Evolutionary conservation across 148 eudicot genomes (phyloP).

Genomic region (Camellia lanceoleosa): DNA sequence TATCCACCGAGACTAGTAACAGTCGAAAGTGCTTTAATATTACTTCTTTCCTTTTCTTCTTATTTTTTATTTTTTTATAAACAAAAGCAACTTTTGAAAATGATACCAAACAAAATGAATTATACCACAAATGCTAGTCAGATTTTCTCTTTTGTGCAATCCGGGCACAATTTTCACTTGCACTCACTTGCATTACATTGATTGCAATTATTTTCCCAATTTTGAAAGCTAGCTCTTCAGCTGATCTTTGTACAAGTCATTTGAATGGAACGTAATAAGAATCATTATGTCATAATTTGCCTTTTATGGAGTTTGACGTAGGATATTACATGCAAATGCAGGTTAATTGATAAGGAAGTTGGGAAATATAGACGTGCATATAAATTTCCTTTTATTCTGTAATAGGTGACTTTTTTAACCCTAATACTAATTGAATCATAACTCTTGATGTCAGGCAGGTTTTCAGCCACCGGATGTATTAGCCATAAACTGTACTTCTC

Average conservation of each 20-base stretch:
- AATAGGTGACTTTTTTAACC: neutral
- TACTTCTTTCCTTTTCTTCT: too few relatives aligned
- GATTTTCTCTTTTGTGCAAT: too few relatives aligned
- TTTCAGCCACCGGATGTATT: slow-evolving; percentile 65
- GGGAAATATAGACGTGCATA: neutral
- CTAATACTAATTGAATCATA: neutral
- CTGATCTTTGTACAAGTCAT: neutral
- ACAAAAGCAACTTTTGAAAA: neutral
- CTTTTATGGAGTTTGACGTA: neutral
- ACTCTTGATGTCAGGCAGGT: slow-evolving; percentile 44
- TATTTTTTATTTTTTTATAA: too few relatives aligned
- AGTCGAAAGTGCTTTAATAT: too few relatives aligned
- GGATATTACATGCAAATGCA: slow-evolving; percentile 38
- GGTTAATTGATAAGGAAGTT: slow-evolving; percentile 31
- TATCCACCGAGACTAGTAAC: too few relatives aligned
- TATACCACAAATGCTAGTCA: too few relatives aligned
- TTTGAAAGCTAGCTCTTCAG: neutral
- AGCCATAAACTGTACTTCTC: slow-evolving; percentile 78
- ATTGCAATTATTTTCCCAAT: too few relatives aligned
- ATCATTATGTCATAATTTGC: neutral
- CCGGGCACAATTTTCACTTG: too few relatives aligned
- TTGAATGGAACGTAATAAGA: neutral
- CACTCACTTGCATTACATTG: too few relatives aligned
- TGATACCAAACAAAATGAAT: too few relatives aligned
- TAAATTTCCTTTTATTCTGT: neutral